These are phyloP conservation scores for Crucibulum cyathiforme DNA, from an alignment of 1,284 basidiomycete species.

Conservation along the genomic window DNA sequence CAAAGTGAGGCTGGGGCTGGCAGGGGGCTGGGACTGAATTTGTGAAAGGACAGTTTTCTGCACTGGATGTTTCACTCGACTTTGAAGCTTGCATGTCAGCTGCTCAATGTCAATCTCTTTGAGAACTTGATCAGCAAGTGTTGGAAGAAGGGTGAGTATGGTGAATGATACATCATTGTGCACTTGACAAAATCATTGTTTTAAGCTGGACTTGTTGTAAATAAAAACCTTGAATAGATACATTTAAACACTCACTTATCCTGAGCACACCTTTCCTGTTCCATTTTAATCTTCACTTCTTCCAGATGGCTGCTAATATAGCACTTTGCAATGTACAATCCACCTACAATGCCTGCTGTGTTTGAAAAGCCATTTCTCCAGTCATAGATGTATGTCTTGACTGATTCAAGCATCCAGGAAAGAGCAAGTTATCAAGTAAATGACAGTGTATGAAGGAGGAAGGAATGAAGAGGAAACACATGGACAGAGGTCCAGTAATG, in stretches of 20 bases:
- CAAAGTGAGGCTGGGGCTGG: conserved; percentile 51
- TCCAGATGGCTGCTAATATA: conserved; percentile 74
- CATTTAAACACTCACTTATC: conserved; percentile 67
- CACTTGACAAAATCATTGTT: conserved; percentile 80
- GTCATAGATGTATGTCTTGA: conserved; percentile 55
- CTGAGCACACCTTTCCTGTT: conserved; percentile 69
- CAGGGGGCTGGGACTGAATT: conserved; percentile 21
- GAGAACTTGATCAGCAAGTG: conserved; percentile 75
- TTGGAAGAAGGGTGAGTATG: conserved; percentile 79
- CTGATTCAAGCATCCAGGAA: conserved; percentile 41
- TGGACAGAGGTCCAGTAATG: no score
- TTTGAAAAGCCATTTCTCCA: conserved; percentile 51
- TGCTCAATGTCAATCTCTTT: conserved; percentile 84
- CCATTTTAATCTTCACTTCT: conserved; percentile 72
- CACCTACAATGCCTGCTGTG: conserved; percentile 54
- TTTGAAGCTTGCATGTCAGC: conserved; percentile 75
- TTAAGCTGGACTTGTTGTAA: conserved; percentile 56
- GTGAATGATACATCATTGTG: conserved; percentile 86
- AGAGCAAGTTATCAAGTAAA: no score
- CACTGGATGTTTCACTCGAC: conserved; percentile 37
- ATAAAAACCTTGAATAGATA: conserved; percentile 4
- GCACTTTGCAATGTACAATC: conserved; percentile 69
- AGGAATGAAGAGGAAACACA: no score
- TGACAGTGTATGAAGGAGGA: no score
- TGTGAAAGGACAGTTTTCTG: conserved; percentile 21